Evolutionary conservation across 108 stramenopile species (phyloP).

Genomic region (Nitzschia sp.): DNA sequence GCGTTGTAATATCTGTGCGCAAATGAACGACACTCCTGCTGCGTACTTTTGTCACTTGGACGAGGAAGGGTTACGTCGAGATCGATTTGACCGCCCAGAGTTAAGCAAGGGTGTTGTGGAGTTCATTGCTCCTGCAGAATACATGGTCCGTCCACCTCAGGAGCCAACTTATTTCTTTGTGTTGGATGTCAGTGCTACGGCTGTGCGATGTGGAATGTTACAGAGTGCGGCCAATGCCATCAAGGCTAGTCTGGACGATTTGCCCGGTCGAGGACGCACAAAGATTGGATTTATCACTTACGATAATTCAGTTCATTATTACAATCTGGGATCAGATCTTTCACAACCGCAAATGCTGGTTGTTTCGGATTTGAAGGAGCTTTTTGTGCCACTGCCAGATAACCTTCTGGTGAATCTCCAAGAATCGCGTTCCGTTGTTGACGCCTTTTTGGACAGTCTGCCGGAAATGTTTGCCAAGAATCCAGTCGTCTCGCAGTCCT

Average conservation of each 20-base stretch:
- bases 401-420: conserved; percentile 94
- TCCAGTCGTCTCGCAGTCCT: conserved; percentile 52
- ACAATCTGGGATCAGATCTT: conserved; percentile 86
- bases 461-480: conserved; percentile 91
- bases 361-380: conserved; percentile 91
- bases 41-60: conserved; percentile 97
- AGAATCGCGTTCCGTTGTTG: conserved; percentile 86
- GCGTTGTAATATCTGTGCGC: conserved; percentile 98
- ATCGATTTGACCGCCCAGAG: conserved; percentile 92
- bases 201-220: conserved; percentile 89
- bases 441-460: conserved; percentile 90
- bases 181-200: conserved; percentile 90
- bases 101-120: conserved; percentile 87
- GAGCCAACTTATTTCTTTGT: conserved; percentile 97
- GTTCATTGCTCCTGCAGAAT: conserved; percentile 94
- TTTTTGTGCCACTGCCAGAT: conserved; percentile 95
- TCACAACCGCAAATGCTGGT: conserved; percentile 93
- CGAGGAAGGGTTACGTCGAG: conserved; percentile 84
- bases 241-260: conserved; percentile 79
- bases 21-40: conserved; percentile 89
- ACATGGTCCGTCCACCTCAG: conserved; percentile 99
- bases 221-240: conserved; percentile 80
- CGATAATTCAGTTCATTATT: conserved; percentile 95
- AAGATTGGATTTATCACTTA: conserved; percentile 95
- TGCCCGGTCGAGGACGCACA: conserved; percentile 87